Base-by-base conservation (phyloP, 208 protist species). In the Trypanosoma conorhini region DNA sequence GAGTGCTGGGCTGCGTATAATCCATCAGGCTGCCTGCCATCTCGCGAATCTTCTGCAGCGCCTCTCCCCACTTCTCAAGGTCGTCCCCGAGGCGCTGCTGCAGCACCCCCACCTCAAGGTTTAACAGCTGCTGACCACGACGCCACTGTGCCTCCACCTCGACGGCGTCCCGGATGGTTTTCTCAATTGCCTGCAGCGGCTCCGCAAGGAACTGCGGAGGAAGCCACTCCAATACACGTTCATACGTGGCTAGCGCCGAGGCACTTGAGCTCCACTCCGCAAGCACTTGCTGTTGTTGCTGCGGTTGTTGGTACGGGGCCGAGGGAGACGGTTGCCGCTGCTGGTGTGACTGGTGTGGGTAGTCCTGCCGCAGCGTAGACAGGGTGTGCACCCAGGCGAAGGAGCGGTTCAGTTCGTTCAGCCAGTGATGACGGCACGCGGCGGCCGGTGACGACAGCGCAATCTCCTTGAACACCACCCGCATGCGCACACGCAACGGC, bases 1-100 rank as follows among this genome's bases (percentile, higher is more conserved):
- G 80, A 56, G 79, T 92, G 81, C 89, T 91, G 5, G 91, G 91
- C 80, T 92, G 87, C 35, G 91, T 96, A 77, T 86, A 89, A 76
- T 96, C 88, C 87, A 96, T 94, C 35, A 89, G 82, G 61, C 76
- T 77, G 3, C 62, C 71, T 5, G 86, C 89, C 24, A 96, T 73
- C 28, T 79, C 76, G 35, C 85, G 82, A 74, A 94, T 91, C 44
- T 88, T 74, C 13, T 77, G 65, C 57, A 96, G 68, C 13, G 82
- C 86, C 22, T 74, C 71, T 48, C 72, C 81, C 91, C 91, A 96
- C 55, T 82, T 83, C 31, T 72, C 76, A 38, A 96, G 77, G 70
- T 94, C 86, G 51, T 79, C 73, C 15, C 88, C 91, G 31, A 94
- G 87, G 54, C 83, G 79, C 68, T 93, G 89, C 75, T 96, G 88